Evolutionary conservation across 352 stramenopile genomes (phyloP).

Genomic region (Phytophthora pinifolia): DNA sequence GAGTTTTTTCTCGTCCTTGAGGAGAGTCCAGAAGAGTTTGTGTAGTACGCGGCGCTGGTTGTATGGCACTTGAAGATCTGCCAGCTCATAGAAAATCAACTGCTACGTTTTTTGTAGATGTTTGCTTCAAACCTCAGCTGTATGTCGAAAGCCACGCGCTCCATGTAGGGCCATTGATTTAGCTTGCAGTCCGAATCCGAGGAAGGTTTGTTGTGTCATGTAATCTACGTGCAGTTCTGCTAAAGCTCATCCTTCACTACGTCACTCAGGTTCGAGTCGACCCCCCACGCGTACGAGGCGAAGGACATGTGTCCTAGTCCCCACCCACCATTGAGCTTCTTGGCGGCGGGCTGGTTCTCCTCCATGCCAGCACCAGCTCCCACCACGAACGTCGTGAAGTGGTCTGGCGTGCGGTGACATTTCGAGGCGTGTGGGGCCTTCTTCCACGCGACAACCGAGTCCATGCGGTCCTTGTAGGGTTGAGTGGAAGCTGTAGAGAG

Average conservation of each 20-base stretch:
- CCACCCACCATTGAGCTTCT: conserved; percentile 39
- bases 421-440: conserved; percentile 37
- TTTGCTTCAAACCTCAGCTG: no score
- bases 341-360: conserved; percentile 24
- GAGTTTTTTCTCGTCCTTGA: conserved; percentile 33
- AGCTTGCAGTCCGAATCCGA: no score
- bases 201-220: background rate
- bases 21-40: conserved; percentile 24
- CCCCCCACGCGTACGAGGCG: conserved; percentile 38
- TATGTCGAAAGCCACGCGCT: no score
- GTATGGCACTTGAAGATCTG: no score
- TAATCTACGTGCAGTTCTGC: no score
- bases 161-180: no score
- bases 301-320: conserved; percentile 45
- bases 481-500: conserved; percentile 23
- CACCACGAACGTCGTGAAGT: conserved; percentile 54
- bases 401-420: conserved; percentile 49
- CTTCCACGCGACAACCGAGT: conserved; percentile 36
- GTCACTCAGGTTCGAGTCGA: conserved; percentile 28
- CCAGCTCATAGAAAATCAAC: background rate
- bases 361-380: conserved; percentile 48
- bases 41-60: background rate
- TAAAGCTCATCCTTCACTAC: conserved; percentile 32
- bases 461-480: conserved; percentile 25
- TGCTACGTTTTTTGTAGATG: no score